Base-by-base conservation (phyloP, 768 basidiomycete species). In the Leccinum olivaceopallidum region DNA sequence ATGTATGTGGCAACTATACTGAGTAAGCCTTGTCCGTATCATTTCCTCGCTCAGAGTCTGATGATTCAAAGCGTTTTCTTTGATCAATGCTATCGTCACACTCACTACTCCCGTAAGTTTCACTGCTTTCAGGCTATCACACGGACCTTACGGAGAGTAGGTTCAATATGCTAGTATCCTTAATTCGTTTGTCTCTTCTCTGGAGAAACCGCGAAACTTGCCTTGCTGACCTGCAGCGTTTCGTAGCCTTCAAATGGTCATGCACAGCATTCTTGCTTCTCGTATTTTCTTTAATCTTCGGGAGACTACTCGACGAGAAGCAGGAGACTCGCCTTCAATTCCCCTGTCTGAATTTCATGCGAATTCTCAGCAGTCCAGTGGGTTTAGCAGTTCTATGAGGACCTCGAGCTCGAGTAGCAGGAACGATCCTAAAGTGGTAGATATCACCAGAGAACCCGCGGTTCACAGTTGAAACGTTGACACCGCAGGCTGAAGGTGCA, bases 221-320 rank as follows among this genome's bases (percentile, higher is more conserved):
- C 24, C 6, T 47, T 37, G 22, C 60, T 64, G 48, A 64, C 22
- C 1, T 44, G 20, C 13, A 24, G 6, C 51, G 30, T 44, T 36
- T 44, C 13, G 8, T 13, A 69, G 68, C 39, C 65, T 61, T 36
- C 68, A 69, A 34, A 36, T 69, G 53, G 68, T 60, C 24, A 57
- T 60, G 55, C 68, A 69, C 26, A 69, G 68, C 20, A 61, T 69
- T 32, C 68, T 69, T 57, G 59, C 68, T 6, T 69, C 67, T n/a
- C 67, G 67, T 3, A 62, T 69, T 36, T 68, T 69, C 50, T 69
- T 69, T 28, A 67, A 69, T 53, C 67, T 69, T 30, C 63, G 59
- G 53, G 62, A 69, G 53, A 67, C 67, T 8, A 34, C 22, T 16
- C 66, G n/a, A 51, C 49, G 13, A 57, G 60, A 60, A 49, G 36